Percentiles rank a stretch among this genome's conserved stretches.
phyloP scores from a whole-genome alignment of 2,329 filamentous ascomycete species.

The Fusarium nanum region DNA sequence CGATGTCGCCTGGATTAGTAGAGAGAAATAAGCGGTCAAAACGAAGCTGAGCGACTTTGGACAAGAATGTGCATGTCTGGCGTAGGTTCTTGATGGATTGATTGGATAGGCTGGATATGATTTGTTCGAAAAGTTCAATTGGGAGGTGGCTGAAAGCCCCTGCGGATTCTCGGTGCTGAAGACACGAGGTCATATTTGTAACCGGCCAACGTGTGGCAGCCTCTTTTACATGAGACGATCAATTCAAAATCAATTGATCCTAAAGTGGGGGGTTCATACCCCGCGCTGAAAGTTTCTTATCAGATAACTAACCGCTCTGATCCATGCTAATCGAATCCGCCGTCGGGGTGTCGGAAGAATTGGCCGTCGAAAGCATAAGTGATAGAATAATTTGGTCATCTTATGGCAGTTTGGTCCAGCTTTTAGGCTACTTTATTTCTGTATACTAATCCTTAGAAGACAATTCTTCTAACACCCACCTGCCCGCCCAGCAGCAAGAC shows the following conservation, averaged over 20 bases:
- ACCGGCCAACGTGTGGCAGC: not conserved
- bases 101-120: not conserved
- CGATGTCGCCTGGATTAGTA: constrained; percentile 24
- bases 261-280: not conserved
- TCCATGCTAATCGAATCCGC: too few species aligned
- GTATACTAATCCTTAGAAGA: too few species aligned
- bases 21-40: constrained; percentile 36
- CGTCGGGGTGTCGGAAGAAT: too few species aligned
- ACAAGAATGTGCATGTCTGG: not conserved
- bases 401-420: too few species aligned
- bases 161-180: not conserved
- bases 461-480: too few species aligned
- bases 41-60: not conserved
- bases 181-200: not conserved
- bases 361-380: too few species aligned
- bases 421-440: too few species aligned
- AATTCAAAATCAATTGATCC: too few species aligned
- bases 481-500: too few species aligned
- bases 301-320: not conserved
- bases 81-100: constrained; percentile 18
- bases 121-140: not conserved
- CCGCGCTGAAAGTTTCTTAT: not conserved
- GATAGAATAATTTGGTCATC: too few species aligned
- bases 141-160: not conserved
- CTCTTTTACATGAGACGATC: not conserved